Percentiles rank a stretch among this genome's conserved stretches.
phyloP scores from a whole-genome alignment of 148 eudicot species.

The Fallopia convolvulus region DNA sequence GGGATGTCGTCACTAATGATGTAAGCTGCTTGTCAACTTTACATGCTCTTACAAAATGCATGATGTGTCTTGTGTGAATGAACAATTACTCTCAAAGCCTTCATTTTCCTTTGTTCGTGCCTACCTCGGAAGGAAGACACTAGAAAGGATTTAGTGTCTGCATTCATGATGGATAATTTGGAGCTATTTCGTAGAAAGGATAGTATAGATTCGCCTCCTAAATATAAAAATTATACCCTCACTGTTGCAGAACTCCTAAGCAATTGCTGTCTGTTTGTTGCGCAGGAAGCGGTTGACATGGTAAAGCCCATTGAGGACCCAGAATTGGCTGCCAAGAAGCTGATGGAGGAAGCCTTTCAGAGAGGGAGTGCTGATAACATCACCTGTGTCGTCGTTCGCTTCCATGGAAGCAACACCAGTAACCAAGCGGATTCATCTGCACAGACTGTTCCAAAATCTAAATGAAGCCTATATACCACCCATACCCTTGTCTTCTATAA shows the following conservation, averaged over 20 bases:
- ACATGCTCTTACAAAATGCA: background rate
- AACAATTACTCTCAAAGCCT: background rate
- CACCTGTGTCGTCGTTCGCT: slow-evolving; percentile 70
- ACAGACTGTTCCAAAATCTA: background rate
- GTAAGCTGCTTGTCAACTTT: slow-evolving; percentile 21
- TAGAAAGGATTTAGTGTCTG: background rate
- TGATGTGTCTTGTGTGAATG: background rate
- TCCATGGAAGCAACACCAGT: slow-evolving; percentile 22
- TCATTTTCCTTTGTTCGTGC: background rate
- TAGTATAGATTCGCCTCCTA: background rate
- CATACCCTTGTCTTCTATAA: background rate
- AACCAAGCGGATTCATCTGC: slow-evolving; percentile 8
- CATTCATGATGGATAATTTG: too few species aligned
- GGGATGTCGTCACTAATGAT: slow-evolving; percentile 94
- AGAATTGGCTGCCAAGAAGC: slow-evolving; percentile 75
- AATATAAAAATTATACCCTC: background rate
- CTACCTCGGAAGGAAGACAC: background rate
- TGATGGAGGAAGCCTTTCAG: slow-evolving; percentile 81
- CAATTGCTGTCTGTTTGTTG: background rate
- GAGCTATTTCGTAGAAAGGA: too few species aligned
- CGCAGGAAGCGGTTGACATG: slow-evolving; percentile 79
- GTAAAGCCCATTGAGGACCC: slow-evolving; percentile 67
- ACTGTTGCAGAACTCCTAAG: background rate
- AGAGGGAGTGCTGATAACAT: slow-evolving; percentile 88
- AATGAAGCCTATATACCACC: background rate